Evolutionary conservation across 2,329 filamentous ascomycete species (phyloP).

Genomic region (Septoria linicola): DNA sequence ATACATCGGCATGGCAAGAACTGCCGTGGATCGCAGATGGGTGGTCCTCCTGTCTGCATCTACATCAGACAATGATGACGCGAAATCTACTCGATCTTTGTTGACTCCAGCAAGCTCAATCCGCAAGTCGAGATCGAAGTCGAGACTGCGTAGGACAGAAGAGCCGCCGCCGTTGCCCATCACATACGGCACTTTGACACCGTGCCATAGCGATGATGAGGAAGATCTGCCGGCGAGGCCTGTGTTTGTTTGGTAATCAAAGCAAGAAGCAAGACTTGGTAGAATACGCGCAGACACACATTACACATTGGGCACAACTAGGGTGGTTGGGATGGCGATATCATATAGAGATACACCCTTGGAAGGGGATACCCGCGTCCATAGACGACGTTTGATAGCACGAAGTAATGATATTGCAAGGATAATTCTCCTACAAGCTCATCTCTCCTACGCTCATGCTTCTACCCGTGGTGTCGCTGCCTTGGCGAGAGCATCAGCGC

Average conservation of each 20-base stretch:
- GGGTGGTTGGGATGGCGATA: too few relatives aligned
- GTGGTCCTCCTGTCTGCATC: constrained; percentile 14
- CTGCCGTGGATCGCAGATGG: constrained; percentile 15
- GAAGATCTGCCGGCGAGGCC: constrained; percentile 2
- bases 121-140: constrained; percentile 2
- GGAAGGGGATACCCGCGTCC: too few relatives aligned
- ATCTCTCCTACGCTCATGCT: too few relatives aligned
- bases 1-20: constrained; percentile 14
- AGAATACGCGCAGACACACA: too few relatives aligned
- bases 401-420: too few relatives aligned
- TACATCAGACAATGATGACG: constrained; percentile 1
- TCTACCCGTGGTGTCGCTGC: too few relatives aligned
- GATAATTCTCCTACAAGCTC: neutral
- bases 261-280: too few relatives aligned
- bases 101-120: constrained; percentile 8
- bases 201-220: neutral
- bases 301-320: too few relatives aligned
- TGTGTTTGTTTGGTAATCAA: neutral
- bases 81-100: constrained; percentile 2
- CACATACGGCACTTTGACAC: neutral
- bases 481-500: too few relatives aligned
- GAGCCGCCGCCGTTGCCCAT: neutral
- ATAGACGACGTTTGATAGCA: too few relatives aligned
- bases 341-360: too few relatives aligned
- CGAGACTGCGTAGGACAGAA: neutral